These are phyloP conservation scores for Penicillium polonicum DNA, from an alignment of 2,329 filamentous ascomycete genomes.

Conservation along the genomic window DNA sequence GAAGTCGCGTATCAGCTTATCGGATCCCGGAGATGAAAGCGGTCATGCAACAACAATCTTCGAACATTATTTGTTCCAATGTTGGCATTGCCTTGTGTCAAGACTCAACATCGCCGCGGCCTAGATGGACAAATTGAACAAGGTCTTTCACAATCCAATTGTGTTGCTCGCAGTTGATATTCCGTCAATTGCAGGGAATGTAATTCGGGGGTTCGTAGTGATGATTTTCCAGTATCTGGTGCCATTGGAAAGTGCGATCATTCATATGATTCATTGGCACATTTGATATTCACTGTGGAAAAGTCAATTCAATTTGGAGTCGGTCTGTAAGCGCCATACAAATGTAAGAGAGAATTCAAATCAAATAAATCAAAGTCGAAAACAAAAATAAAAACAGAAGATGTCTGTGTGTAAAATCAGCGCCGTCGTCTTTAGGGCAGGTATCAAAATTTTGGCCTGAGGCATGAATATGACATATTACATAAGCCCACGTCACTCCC, in stretches of 20 bases:
- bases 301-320: too few species aligned
- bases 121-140: too few species aligned
- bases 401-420: not conserved
- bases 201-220: too few species aligned
- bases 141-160: not conserved
- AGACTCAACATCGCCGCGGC: too few species aligned
- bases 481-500: constrained; percentile 3
- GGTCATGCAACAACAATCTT: too few species aligned
- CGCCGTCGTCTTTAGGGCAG: not conserved
- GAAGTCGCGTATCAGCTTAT: not conserved
- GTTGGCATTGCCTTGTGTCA: not conserved
- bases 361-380: not conserved
- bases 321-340: too few species aligned
- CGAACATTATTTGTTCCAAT: not conserved
- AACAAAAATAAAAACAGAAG: not conserved
- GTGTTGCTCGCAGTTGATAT: not conserved
- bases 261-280: not conserved
- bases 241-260: not conserved
- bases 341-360: too few species aligned
- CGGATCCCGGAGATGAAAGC: not conserved
- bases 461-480: not conserved
- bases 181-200: not conserved
- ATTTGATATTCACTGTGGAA: not conserved
- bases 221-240: too few species aligned
- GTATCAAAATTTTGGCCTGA: not conserved